Evolutionary conservation across 2,329 filamentous ascomycete genomes (phyloP).

Genomic region (Penicillium occitanis): DNA sequence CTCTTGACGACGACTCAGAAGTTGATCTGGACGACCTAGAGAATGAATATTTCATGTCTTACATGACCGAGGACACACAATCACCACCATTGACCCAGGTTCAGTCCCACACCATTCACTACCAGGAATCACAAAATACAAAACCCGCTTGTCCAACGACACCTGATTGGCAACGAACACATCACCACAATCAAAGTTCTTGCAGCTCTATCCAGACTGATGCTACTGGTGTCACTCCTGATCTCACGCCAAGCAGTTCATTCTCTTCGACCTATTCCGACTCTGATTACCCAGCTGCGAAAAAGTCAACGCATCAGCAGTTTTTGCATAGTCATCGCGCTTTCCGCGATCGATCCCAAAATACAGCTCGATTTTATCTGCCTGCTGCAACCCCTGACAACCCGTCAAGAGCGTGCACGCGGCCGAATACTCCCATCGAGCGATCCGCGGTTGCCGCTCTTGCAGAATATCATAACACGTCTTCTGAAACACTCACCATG

Average conservation of each 20-base stretch:
- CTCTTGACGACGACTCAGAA: conserved; percentile 33
- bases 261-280: conserved; percentile 40
- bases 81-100: neutral
- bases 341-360: conserved; percentile 23
- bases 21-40: conserved; percentile 33
- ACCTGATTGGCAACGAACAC: conserved; percentile 15
- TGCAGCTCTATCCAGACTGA: conserved; percentile 37
- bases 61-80: conserved; percentile 25
- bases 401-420: conserved; percentile 25
- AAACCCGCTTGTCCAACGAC: conserved; percentile 4
- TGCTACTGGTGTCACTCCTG: conserved; percentile 30
- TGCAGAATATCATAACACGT: conserved; percentile 26
- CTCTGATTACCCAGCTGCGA: conserved; percentile 30
- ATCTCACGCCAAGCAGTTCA: conserved; percentile 42
- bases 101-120: neutral
- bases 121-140: conserved; percentile 3
- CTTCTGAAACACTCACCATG: conserved; percentile 35
- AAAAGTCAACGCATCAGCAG: conserved; percentile 32
- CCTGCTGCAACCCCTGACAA: conserved; percentile 23
- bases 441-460: conserved; percentile 26
- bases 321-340: conserved; percentile 26
- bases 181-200: conserved; percentile 35
- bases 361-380: conserved; percentile 29
- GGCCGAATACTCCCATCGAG: conserved; percentile 26
- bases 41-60: conserved; percentile 35